Evolutionary conservation across 2,329 filamentous ascomycete genomes (phyloP), one percentile per base, ranked within the genome.

Genomic region (Neocatenulostroma microsporum): DNA sequence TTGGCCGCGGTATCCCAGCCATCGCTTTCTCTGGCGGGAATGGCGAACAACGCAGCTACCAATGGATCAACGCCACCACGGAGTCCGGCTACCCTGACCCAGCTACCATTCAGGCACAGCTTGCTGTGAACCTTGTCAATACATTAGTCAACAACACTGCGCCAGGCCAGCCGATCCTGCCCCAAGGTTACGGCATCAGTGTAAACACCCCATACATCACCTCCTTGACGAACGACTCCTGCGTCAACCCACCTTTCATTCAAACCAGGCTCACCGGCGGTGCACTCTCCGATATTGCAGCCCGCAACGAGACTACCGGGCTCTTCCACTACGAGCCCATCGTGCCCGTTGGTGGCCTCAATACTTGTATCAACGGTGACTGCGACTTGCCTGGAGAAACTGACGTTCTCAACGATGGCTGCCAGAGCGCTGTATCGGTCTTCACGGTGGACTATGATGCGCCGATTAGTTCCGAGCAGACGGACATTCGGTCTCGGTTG

Each of bases 371-470:
- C 45, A 72, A 73, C 32, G 71, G 70, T 1, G 64, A 74, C 37
- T 71, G 68, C 49, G 54, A 51, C 5, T 49, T 74, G 13, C 67
- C 68, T 0, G 68, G 70, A 0, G 70, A 74, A 59, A 71, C 68
- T 1, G 61, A 60, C 25, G 57, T 72, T 2, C 61, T 73, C 9
- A 58, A 62, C 33, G 54, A 58, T 11, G 66, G 64, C 0, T 66
- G 60, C 26, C 53, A 63, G 2, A 57, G 58, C 36, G 34, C 49
- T 11, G 62, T 74, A 3, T 64, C 57, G 1, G 55, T 71, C 0
- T 74, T 72, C 40, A 70, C 67, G 0, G 61, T 72, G 14, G 70
- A 74, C 38, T 72, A 71, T 42, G 62, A 66, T 46, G 68, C 70
- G 5, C 70, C 70, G 2, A 51, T 42, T 18, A 56, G 44, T 29